phyloP scores from a whole-genome alignment of 179 eudicot species.

The Spergularia azorica region DNA sequence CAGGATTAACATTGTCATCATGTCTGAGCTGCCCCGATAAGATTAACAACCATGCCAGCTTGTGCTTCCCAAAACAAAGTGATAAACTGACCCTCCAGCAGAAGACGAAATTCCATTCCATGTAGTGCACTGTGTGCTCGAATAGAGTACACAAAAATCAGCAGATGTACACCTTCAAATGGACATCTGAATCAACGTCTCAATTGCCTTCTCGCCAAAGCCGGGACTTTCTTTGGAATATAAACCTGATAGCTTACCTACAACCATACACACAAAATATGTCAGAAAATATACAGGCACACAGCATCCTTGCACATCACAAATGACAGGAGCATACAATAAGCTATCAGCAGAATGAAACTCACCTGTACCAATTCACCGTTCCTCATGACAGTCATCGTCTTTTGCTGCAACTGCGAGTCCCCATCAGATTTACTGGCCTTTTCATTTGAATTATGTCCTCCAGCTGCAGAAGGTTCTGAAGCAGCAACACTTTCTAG shows the following conservation, averaged over 20 bases:
- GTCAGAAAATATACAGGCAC: not conserved
- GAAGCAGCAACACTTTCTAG: conserved; percentile 24
- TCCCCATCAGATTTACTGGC: conserved; percentile 51
- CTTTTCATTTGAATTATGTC: conserved; percentile 37
- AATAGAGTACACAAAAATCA: not conserved
- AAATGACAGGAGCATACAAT: not conserved
- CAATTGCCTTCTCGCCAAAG: conserved; percentile 81
- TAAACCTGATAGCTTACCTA: conserved; percentile 93
- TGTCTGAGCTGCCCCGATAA: no score
- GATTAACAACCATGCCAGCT: no score
- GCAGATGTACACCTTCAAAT: not conserved
- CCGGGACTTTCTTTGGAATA: conserved; percentile 83
- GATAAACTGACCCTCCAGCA: not conserved
- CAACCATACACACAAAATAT: conserved; percentile 6
- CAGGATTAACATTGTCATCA: no score
- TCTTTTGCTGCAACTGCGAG: conserved; percentile 82
- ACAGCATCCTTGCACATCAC: not conserved
- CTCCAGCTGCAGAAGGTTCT: conserved; percentile 38
- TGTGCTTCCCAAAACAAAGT: no score
- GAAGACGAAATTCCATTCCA: not conserved
- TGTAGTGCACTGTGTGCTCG: not conserved
- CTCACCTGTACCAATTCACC: conserved; percentile 93
- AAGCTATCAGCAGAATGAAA: not conserved
- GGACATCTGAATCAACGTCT: conserved; percentile 45
- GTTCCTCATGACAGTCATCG: conserved; percentile 88